Percentiles rank a stretch among this genome's conserved stretches.
Conservation (phyloP, 2,329 filamentous ascomycete genomes). For the Cercospora zeae-maydis region DNA sequence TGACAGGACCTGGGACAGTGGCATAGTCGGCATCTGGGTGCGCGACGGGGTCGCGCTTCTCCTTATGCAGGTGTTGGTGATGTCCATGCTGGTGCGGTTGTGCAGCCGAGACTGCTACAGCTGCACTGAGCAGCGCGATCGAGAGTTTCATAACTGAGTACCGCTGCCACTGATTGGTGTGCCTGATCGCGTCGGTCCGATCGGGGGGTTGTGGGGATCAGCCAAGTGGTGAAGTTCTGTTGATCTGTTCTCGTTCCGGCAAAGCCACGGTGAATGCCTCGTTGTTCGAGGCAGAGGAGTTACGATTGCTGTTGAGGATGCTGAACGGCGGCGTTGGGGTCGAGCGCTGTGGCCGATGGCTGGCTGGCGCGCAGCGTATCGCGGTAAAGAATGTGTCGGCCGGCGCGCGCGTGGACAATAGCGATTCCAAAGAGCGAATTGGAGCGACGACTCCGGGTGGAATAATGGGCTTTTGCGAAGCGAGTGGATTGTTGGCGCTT, state of each 20-base stretch:
- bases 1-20: constrained; percentile 58
- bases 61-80: constrained; percentile 55
- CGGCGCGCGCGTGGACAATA: constrained; percentile 13
- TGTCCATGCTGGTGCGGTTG: constrained; percentile 57
- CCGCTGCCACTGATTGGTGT: constrained; percentile 13
- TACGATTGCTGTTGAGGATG: background rate
- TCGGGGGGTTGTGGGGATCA: constrained; percentile 14
- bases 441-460: constrained; percentile 19
- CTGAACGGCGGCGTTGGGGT: background rate
- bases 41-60: constrained; percentile 49
- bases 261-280: constrained; percentile 27
- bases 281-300: background rate
- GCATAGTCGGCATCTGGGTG: constrained; percentile 45
- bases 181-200: constrained; percentile 6
- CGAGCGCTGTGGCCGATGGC: constrained; percentile 7
- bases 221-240: constrained; percentile 14
- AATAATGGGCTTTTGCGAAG: constrained; percentile 17
- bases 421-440: constrained; percentile 20
- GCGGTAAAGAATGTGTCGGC: constrained; percentile 18
- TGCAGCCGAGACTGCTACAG: constrained; percentile 49
- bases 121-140: constrained; percentile 36
- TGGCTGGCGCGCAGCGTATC: constrained; percentile 15
- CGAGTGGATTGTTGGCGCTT: constrained; percentile 7
- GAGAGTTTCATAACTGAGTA: constrained; percentile 37
- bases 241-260: constrained; percentile 19